phyloP scores from a whole-genome alignment of 805 yeast genomes.

The Naumovozyma dairenensis region DNA sequence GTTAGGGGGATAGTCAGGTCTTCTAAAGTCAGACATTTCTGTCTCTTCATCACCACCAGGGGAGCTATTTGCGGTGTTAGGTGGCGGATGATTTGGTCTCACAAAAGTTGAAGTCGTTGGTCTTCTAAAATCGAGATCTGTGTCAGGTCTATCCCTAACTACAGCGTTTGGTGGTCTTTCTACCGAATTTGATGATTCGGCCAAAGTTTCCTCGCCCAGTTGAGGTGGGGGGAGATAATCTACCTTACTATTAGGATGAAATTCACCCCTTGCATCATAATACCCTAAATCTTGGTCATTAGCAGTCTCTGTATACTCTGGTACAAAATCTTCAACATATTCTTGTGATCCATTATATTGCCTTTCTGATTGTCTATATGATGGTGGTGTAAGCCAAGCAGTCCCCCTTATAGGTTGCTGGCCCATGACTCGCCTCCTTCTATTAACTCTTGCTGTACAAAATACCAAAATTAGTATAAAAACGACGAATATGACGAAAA shows the following conservation, averaged over 20 bases:
- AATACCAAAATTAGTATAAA: conserved; percentile 38
- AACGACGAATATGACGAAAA: conserved; percentile 51
- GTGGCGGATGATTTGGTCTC: conserved; percentile 8
- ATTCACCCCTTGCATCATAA: conserved; percentile 55
- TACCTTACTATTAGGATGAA: conserved; percentile 32
- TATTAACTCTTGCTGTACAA: conserved; percentile 47
- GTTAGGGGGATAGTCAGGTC: neutral
- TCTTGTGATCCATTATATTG: conserved; percentile 33
- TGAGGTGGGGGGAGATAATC: conserved; percentile 24
- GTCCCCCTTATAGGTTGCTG: conserved; percentile 62
- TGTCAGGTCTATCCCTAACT: conserved; percentile 6
- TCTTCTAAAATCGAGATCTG: conserved; percentile 13
- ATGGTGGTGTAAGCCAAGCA: conserved; percentile 82
- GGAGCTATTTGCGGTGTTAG: neutral
- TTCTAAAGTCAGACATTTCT: neutral
- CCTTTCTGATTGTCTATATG: conserved; percentile 56
- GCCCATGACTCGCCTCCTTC: conserved; percentile 35
- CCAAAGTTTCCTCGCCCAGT: conserved; percentile 34
- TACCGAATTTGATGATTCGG: conserved; percentile 37
- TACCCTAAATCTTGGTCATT: conserved; percentile 70
- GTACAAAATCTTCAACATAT: conserved; percentile 44
- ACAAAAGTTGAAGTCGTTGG: no score
- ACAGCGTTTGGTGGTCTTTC: conserved; percentile 15
- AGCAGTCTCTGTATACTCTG: conserved; percentile 56
- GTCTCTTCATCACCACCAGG: neutral